Evolutionary conservation across 345 rosid species (phyloP), one percentile per base, ranked within the genome.

Genomic region (Gossypium thurberi): DNA sequence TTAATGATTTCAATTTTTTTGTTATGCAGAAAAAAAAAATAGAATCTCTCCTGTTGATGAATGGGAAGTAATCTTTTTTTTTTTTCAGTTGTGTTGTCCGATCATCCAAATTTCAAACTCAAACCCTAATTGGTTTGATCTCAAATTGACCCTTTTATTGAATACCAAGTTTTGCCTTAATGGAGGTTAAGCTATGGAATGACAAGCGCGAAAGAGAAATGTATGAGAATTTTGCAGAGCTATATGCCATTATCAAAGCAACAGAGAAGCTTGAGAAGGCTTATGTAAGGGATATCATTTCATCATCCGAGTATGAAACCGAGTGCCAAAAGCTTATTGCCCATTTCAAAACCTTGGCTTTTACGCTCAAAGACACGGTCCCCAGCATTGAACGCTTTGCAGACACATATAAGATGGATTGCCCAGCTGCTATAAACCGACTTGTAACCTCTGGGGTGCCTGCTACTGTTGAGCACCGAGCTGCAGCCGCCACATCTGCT

Each of bases 171-270:
- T 43, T 51, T 37, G 44, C 14, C 68, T 78, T 63, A 77, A 95
- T 93, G 98, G 99, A 95, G 85, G 96, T 93, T 77, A 93, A 91
- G 82, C 84, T 91, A 81, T 95, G 97, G 96, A 85, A 87, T 62
- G 97, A 93, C 85, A 93, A 95, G 93, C 96, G 96, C 0, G 97
- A 93, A 79, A 85, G 99, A 81, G 99, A 93, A 74, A 91, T 93
- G 98, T 91, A 89, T 40, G 99, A 93, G 77, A 95, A 93, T 69
- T 95, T 95, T 74, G 94, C 97, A 0, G 98, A 93, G 91, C 91
- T 95, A 9, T 95, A 85, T 48, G 99, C 99, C 18, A 95, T 95
- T 63, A 90, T 95, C 75, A 92, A 90, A 75, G 97, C 97, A 64
- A 93, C 97, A 0, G 97, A 95, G 88, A 95, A 95, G 91, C 94